These are phyloP conservation scores for Penicillium antarcticum DNA, from an alignment of 495 filamentous ascomycete genomes.

Conservation along the genomic window DNA sequence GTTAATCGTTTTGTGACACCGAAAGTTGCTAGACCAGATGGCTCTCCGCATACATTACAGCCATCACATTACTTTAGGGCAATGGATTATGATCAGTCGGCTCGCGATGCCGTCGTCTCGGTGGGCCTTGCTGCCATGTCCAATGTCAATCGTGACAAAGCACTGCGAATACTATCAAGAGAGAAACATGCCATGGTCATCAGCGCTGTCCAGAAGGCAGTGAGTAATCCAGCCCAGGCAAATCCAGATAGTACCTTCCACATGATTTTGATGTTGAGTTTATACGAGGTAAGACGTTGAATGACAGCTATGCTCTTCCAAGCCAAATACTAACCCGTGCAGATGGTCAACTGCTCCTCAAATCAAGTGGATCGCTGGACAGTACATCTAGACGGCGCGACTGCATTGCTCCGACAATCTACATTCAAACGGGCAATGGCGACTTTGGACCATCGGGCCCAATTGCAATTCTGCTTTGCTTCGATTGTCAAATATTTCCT, in stretches of 20 bases:
- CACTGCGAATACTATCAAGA: conserved; percentile 11
- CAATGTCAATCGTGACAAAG: conserved; percentile 20
- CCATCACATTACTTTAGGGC: neutral
- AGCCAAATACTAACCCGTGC: neutral
- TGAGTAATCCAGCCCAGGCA: conserved; percentile 10
- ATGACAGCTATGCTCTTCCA: neutral
- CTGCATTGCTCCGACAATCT: conserved; percentile 16
- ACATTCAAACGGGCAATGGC: conserved; percentile 5
- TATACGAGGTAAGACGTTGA: conserved; percentile 19
- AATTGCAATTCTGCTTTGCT: conserved; percentile 19
- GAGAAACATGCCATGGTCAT: conserved; percentile 21
- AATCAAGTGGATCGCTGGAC: conserved; percentile 18
- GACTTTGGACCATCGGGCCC: conserved; percentile 4
- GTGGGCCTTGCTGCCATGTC: conserved; percentile 25
- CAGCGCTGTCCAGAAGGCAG: conserved; percentile 13
- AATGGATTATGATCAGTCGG: conserved; percentile 1
- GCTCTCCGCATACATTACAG: neutral
- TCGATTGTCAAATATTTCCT: conserved; percentile 22
- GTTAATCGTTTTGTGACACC: conserved; percentile 14
- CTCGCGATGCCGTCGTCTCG: conserved; percentile 19
- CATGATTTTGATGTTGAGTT: conserved; percentile 18
- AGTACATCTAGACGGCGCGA: conserved; percentile 19
- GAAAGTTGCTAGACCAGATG: neutral
- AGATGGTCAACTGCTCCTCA: conserved; percentile 22
- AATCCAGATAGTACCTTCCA: conserved; percentile 10